Evolutionary conservation across 2,329 filamentous ascomycete species (phyloP).

Genomic region (Mycocentrospora acerina): DNA sequence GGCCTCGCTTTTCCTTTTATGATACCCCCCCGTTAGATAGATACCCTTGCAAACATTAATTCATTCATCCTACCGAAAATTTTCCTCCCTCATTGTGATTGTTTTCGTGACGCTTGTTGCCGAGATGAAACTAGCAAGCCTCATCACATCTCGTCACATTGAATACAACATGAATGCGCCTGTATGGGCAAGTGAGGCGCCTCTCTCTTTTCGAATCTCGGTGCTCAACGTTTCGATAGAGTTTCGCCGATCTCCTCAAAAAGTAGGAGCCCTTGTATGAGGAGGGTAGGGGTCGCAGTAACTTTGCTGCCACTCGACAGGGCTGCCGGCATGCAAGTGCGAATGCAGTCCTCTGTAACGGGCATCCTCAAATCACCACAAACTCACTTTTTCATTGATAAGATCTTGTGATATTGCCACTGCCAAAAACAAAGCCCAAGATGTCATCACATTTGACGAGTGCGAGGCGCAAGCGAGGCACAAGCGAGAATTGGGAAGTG

Average conservation of each 20-base stretch:
- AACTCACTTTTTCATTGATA: neutral
- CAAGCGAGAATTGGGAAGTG: no score
- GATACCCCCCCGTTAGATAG: slow-evolving; percentile 36
- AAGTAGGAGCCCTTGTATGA: no score
- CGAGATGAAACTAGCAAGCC: slow-evolving; percentile 4
- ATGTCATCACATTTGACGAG: slow-evolving; percentile 21
- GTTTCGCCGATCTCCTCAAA: neutral
- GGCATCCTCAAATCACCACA: slow-evolving; percentile 10
- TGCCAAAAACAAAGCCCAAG: slow-evolving; percentile 25
- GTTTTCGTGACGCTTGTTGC: slow-evolving; percentile 3
- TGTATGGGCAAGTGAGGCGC: slow-evolving; percentile 26
- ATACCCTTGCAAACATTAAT: slow-evolving; percentile 9
- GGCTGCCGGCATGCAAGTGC: neutral
- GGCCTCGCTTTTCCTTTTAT: slow-evolving; percentile 30
- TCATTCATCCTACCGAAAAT: neutral
- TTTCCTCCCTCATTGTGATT: slow-evolving; percentile 3
- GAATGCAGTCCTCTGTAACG: slow-evolving; percentile 4
- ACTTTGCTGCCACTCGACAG: no score
- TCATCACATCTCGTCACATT: slow-evolving; percentile 17
- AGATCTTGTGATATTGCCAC: slow-evolving; percentile 8
- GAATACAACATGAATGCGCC: slow-evolving; percentile 14
- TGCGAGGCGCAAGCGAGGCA: slow-evolving; percentile 10
- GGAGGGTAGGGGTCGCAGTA: no score
- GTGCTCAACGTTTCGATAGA: neutral
- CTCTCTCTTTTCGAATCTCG: slow-evolving; percentile 5